phyloP scores from a whole-genome alignment of 2,329 filamentous ascomycete species.

The Didymella glomerata region DNA sequence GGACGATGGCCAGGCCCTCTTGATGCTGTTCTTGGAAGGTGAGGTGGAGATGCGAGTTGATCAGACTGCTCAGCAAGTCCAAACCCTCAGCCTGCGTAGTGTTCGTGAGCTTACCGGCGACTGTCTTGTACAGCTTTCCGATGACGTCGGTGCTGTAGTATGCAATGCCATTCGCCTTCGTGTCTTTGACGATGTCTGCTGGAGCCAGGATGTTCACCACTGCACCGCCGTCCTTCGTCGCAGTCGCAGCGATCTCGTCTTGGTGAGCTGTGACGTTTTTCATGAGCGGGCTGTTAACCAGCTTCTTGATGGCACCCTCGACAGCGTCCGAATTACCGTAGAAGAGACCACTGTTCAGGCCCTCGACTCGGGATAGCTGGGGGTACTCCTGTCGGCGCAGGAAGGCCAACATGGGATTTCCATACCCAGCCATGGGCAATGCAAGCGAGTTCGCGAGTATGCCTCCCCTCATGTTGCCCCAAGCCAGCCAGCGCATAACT shows the following conservation, averaged over 20 bases:
- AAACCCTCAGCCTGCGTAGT: conserved; percentile 67
- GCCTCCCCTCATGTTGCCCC: conserved; percentile 88
- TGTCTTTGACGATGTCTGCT: conserved; percentile 71
- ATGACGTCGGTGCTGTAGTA: conserved; percentile 76
- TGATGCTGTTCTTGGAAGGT: conserved; percentile 84
- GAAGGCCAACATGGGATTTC: conserved; percentile 75
- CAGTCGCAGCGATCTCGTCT: conserved; percentile 65
- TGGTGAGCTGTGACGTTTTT: conserved; percentile 66
- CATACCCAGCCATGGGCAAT: conserved; percentile 80
- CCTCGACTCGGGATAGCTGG: conserved; percentile 75
- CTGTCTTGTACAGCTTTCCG: conserved; percentile 68
- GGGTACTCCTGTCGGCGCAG: conserved; percentile 80
- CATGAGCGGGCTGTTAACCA: conserved; percentile 60
- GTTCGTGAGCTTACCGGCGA: conserved; percentile 69
- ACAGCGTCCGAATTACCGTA: conserved; percentile 68
- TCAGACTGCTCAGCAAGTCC: conserved; percentile 72
- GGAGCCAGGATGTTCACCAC: conserved; percentile 65
- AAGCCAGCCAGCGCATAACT: conserved; percentile 88
- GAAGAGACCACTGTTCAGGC: conserved; percentile 75
- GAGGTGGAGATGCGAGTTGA: conserved; percentile 84
- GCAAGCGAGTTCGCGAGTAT: conserved; percentile 80
- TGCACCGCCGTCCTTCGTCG: conserved; percentile 62
- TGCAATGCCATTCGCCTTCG: conserved; percentile 72
- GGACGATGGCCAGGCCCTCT: conserved; percentile 80
- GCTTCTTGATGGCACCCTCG: conserved; percentile 54